Evolutionary conservation across 2,329 filamentous ascomycete genomes (phyloP).

Genomic region (Cercospora zeae-maydis): DNA sequence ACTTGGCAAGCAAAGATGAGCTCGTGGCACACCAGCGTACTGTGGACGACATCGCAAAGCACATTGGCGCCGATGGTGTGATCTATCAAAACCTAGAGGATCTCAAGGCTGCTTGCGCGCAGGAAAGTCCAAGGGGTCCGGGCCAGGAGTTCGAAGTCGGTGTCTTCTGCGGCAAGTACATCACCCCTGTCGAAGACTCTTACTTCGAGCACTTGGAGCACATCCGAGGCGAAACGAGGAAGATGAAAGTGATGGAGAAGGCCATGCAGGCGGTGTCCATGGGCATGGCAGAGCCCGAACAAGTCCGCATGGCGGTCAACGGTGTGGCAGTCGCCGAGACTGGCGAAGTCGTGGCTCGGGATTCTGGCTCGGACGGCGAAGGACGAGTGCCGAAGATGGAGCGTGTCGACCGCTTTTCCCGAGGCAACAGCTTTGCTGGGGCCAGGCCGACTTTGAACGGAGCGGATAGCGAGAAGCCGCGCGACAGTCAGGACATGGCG

Average conservation of each 20-base stretch:
- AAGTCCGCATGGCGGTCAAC: constrained; percentile 61
- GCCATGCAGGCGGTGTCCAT: constrained; percentile 63
- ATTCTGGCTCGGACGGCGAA: constrained; percentile 32
- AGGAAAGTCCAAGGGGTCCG: constrained; percentile 59
- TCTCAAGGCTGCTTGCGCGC: constrained; percentile 72
- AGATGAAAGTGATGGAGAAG: constrained; percentile 62
- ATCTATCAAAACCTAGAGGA: constrained; percentile 75
- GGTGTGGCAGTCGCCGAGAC: constrained; percentile 56
- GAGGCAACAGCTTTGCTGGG: constrained; percentile 37
- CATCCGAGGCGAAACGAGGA: constrained; percentile 66
- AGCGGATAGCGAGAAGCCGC: constrained; percentile 11
- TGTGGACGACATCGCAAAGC: constrained; percentile 57
- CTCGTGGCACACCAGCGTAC: constrained; percentile 68
- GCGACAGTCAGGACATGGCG: constrained; percentile 54
- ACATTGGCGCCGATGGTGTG: constrained; percentile 71
- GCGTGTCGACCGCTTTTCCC: constrained; percentile 41
- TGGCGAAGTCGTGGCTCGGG: constrained; percentile 56
- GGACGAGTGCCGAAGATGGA: constrained; percentile 24
- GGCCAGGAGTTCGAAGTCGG: constrained; percentile 77
- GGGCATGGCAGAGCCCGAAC: constrained; percentile 57
- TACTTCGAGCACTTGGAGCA: constrained; percentile 80
- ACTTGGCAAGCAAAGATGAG: constrained; percentile 67
- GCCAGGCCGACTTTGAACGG: constrained; percentile 13
- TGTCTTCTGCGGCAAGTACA: constrained; percentile 85
- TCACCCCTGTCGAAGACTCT: constrained; percentile 70